Percentiles rank a stretch among this genome's conserved stretches.
These are phyloP conservation scores for Cercospora sp. DNA, from an alignment of 2,329 filamentous ascomycete species.

Conservation along the genomic window DNA sequence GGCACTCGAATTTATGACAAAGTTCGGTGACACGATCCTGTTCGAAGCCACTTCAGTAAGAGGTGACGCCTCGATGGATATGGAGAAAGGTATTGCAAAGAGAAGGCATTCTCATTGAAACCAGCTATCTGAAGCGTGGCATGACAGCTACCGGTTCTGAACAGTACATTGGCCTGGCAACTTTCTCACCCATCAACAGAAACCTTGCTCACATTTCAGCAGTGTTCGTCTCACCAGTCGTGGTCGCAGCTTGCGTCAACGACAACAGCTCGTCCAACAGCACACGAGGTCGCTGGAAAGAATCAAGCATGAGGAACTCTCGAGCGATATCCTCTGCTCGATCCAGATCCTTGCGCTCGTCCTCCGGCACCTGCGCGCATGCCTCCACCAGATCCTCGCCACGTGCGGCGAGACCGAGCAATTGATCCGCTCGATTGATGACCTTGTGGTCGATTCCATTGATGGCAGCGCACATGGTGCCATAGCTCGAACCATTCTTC, in stretches of 20 bases:
- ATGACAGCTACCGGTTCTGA: not conserved
- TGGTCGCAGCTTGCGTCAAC: not conserved
- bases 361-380: slow-evolving; percentile 66
- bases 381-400: slow-evolving; percentile 75
- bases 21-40: not conserved
- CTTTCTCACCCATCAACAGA: not conserved
- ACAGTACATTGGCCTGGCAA: not conserved
- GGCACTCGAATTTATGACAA: too few species aligned
- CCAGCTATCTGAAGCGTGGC: not conserved
- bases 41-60: not conserved
- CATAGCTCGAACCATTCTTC: slow-evolving; percentile 77
- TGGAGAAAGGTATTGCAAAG: not conserved
- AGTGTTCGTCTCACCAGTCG: not conserved
- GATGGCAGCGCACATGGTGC: slow-evolving; percentile 77
- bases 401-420: slow-evolving; percentile 66
- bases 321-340: slow-evolving; percentile 58
- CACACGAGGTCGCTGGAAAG: slow-evolving; percentile 39
- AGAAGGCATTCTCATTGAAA: not conserved
- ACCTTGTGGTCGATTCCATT: slow-evolving; percentile 77
- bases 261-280: slow-evolving; percentile 44
- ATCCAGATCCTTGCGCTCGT: slow-evolving; percentile 67
- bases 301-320: slow-evolving; percentile 45
- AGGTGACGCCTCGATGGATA: not conserved
- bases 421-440: slow-evolving; percentile 71
- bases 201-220: not conserved